These are phyloP conservation scores for Scheffersomyces ergatensis DNA, from an alignment of 805 yeast genomes.

Conservation along the genomic window DNA sequence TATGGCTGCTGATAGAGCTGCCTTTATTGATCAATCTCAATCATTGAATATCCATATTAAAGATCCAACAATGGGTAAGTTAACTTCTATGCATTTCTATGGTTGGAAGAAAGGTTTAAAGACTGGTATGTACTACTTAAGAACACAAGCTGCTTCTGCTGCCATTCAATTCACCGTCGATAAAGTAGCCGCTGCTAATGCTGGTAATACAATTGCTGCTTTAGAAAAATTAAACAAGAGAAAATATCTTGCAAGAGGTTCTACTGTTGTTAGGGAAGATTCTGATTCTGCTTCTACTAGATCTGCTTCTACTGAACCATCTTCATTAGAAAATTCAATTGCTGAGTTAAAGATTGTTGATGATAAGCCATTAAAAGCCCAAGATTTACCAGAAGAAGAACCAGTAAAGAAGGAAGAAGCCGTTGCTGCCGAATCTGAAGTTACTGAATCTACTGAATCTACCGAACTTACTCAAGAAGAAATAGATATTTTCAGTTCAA, in stretches of 20 bases:
- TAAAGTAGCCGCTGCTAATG: slow-evolving; percentile 37
- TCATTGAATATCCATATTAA: slow-evolving; percentile 84
- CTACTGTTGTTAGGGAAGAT: slow-evolving; percentile 14
- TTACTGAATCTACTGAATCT: slow-evolving; percentile 9
- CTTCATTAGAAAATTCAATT: slow-evolving; percentile 45
- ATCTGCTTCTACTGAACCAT: slow-evolving; percentile 37
- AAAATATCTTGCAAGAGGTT: slow-evolving; percentile 26
- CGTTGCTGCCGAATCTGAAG: slow-evolving; percentile 10
- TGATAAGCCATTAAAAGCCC: too few species aligned
- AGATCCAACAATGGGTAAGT: slow-evolving; percentile 93
- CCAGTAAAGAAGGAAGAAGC: slow-evolving; percentile 11
- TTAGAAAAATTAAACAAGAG: slow-evolving; percentile 37
- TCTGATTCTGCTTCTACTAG: slow-evolving; percentile 17
- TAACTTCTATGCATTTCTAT: slow-evolving; percentile 97
- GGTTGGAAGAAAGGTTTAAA: slow-evolving; percentile 98
- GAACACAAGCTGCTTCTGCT: slow-evolving; percentile 96
- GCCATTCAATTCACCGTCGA: slow-evolving; percentile 84
- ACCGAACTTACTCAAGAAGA: slow-evolving; percentile 34
- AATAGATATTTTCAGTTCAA: slow-evolving; percentile 84
- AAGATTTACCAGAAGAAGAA: slow-evolving; percentile 12
- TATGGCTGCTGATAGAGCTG: slow-evolving; percentile 72
- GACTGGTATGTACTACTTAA: slow-evolving; percentile 97
- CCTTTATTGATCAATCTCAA: slow-evolving; percentile 89
- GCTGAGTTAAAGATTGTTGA: slow-evolving; percentile 41
- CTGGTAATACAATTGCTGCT: slow-evolving; percentile 36